A percentile compares a stretch with the other conserved stretches of the same genome.
Conservation (phyloP, 768 basidiomycete genomes). For the Trametes meyenii region DNA sequence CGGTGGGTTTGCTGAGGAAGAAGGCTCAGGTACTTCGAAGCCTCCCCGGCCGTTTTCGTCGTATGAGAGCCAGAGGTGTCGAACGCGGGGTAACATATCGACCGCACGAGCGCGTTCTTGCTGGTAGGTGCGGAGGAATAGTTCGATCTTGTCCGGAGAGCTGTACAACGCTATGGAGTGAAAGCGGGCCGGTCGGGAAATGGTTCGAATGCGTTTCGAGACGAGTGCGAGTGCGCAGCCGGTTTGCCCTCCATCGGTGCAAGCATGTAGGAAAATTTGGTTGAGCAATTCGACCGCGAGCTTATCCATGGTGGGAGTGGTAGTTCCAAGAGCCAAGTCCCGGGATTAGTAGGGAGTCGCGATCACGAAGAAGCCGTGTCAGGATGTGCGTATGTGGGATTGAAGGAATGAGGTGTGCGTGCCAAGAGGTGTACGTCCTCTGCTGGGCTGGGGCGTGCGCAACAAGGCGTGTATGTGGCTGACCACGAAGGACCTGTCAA, state of each 20-base stretch:
- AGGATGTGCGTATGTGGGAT: too few species aligned
- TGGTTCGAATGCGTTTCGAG: constrained; percentile 32
- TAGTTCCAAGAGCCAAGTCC: too few species aligned
- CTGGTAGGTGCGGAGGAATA: constrained; percentile 8
- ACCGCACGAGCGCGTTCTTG: not conserved
- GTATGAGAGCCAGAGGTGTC: constrained; percentile 23
- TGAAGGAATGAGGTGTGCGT: too few species aligned
- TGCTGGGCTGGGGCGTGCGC: too few species aligned
- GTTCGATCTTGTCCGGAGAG: constrained; percentile 6
- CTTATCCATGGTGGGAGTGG: constrained; percentile 17
- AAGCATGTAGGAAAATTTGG: constrained; percentile 33
- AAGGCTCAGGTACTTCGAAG: not conserved
- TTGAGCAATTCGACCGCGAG: constrained; percentile 33
- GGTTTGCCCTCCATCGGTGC: constrained; percentile 35
- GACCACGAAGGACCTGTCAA: too few species aligned
- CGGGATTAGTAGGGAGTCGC: too few species aligned
- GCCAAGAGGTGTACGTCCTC: too few species aligned
- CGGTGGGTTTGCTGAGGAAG: not conserved
- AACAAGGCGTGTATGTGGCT: too few species aligned
- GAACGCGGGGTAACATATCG: constrained; percentile 13
- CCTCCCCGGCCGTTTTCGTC: not conserved
- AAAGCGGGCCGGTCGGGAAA: constrained; percentile 27
- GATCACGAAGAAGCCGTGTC: too few species aligned
- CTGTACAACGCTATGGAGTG: constrained; percentile 12
- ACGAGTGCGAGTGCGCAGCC: constrained; percentile 35